Evolutionary conservation across 441 rosid genomes (phyloP).

Genomic region (Erodium moschatum): DNA sequence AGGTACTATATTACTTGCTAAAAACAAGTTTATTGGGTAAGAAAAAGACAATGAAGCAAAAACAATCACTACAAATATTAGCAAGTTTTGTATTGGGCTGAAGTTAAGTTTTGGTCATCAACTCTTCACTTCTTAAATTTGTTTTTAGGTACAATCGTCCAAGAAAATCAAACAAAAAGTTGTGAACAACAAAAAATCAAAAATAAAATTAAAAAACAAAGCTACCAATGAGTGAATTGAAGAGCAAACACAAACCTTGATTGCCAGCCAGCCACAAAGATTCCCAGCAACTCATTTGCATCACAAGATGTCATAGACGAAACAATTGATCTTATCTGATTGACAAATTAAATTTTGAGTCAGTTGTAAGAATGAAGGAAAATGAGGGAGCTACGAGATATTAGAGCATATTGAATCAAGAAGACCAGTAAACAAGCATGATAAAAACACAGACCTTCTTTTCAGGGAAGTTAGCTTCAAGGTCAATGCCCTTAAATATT

Average conservation of each 20-base stretch:
- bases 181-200: too few species aligned
- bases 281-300: constrained; percentile 55
- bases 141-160: too few species aligned
- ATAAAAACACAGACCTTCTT: constrained; percentile 50
- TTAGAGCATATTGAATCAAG: background rate
- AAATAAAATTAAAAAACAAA: background rate
- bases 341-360: constrained; percentile 11
- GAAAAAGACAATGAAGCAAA: background rate
- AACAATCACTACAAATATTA: constrained; percentile 2
- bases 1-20: too few species aligned
- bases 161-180: background rate
- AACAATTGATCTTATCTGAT: constrained; percentile 62
- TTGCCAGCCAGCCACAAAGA: constrained; percentile 62
- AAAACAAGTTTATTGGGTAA: too few species aligned
- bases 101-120: too few species aligned
- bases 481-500: constrained; percentile 39
- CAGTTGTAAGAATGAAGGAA: too few species aligned
- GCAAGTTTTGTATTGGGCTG: background rate
- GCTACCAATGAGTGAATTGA: background rate
- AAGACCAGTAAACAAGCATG: background rate
- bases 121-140: too few species aligned
- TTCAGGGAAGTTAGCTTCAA: constrained; percentile 49
- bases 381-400: too few species aligned
- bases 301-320: constrained; percentile 52
- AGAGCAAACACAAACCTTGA: constrained; percentile 51